Conservation (phyloP, 192 early-diverging fungal genomes). For the Anaeromyces robustus region DNA sequence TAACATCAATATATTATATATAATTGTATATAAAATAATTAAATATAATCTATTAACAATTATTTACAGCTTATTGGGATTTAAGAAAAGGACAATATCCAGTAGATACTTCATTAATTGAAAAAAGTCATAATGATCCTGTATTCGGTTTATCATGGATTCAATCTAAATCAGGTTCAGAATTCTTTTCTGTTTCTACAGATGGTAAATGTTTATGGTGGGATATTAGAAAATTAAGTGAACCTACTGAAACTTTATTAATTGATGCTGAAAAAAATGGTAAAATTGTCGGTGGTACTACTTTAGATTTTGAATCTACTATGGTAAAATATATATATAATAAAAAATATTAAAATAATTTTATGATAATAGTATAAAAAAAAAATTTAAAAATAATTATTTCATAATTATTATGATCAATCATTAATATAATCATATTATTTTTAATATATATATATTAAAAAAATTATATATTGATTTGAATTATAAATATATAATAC, state of each 20-base stretch:
- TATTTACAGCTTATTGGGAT: constrained; percentile 38
- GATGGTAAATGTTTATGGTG: constrained; percentile 48
- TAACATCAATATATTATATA: too few species aligned
- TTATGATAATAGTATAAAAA: too few species aligned
- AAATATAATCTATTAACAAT: too few species aligned
- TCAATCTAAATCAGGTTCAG: constrained; percentile 38
- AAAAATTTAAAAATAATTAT: not conserved
- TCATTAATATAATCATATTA: too few species aligned
- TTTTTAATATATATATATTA: too few species aligned
- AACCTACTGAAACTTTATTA: constrained; percentile 33
- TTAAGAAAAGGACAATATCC: constrained; percentile 38
- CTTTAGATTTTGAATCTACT: constrained; percentile 42
- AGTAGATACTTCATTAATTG: constrained; percentile 34
- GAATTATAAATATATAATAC: too few species aligned
- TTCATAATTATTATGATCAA: too few species aligned
- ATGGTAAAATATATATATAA: constrained; percentile 20
- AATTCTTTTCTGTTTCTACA: constrained; percentile 41
- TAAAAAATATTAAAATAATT: constrained; percentile 2
- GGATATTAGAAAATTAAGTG: constrained; percentile 41
- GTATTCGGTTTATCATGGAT: constrained; percentile 41
- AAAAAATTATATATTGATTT: too few species aligned
- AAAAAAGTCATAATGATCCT: constrained; percentile 39
- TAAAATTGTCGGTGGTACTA: constrained; percentile 37
- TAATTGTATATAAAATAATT: too few species aligned
- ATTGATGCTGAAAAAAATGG: constrained; percentile 51